phyloP scores from a whole-genome alignment of 164 flowering plant species.

The Brasenia schreberi region DNA sequence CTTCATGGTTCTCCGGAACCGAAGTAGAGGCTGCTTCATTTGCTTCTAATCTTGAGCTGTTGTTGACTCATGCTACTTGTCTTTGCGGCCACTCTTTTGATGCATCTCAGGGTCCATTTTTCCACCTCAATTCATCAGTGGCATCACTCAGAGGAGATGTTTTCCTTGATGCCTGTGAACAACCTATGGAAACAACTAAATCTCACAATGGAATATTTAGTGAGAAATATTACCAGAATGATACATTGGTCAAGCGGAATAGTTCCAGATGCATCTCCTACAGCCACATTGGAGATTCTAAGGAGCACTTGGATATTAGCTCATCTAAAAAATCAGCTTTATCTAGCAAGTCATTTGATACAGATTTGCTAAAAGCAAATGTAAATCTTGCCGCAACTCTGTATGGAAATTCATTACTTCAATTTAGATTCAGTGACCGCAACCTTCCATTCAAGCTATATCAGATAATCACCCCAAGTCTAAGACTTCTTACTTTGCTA shows the following conservation, averaged over 20 bases:
- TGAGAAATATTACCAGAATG: neutral
- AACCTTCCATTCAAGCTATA: constrained; percentile 16
- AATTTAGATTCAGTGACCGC: constrained; percentile 15
- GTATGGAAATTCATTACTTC: constrained; percentile 12
- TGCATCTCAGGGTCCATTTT: neutral
- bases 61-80: neutral
- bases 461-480: constrained; percentile 17
- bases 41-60: neutral
- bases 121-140: neutral
- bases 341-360: neutral
- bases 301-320: neutral
- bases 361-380: neutral
- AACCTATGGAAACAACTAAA: neutral
- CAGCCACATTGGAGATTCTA: neutral
- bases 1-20: constrained; percentile 21
- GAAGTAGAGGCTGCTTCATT: constrained; percentile 7
- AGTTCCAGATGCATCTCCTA: neutral
- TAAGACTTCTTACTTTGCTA: constrained; percentile 19
- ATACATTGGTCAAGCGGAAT: neutral
- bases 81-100: neutral
- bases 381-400: constrained; percentile 3
- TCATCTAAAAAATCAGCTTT: neutral
- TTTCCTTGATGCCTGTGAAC: neutral
- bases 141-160: neutral
- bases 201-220: neutral